Base-by-base conservation (phyloP, 768 basidiomycete genomes). In the Termitomyces sp. region DNA sequence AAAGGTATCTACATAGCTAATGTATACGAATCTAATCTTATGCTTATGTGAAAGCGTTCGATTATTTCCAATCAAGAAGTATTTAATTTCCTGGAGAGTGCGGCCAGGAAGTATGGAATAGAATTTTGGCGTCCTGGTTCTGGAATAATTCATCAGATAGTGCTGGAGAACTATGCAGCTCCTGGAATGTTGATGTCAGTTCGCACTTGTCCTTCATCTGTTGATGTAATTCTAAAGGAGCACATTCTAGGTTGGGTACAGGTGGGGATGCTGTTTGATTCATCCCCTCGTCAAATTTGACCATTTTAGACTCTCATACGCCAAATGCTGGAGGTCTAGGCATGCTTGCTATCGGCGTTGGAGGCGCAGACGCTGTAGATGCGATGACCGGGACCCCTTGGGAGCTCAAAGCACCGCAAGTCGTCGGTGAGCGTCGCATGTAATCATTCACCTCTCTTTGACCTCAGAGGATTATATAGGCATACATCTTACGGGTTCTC, bases 81-180 rank as follows among this genome's bases (percentile, higher is more conserved):
- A 13, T 99, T 98, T 67, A 93, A 98, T 68, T 99, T 99, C 71
- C 76, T 99, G 59, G 87, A 96, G 74, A 95, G 93, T 64, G 94
- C 95, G 16, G 87, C 91, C 31, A 81, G 80, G 63, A 94, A 92
- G 71, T 93, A 93, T 69, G 92, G 96, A 33, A 97, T 98, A 64
- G 96, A 98, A 74, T 99, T 98, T 73, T 98, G 97, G 96, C 79
- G 83, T 66, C 97, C 97, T 34, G 97, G 97, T n/a, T 91, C 88
- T 54, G 91, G 91, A 20, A 94, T 93, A 62, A 96, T 99, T 62
- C 97, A 99, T 71, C 97, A 98, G 70, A 97, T 98, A 59, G 96
- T 99, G 4, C 80, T 99, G 58, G 96, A 99, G 73, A 96, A 96
- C 67, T 98, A 98, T 69, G 95, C 95, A 31, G 94, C 95, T 48